Evolutionary conservation across 2,329 filamentous ascomycete species (phyloP).

Genomic region (Colletotrichum limetticola): DNA sequence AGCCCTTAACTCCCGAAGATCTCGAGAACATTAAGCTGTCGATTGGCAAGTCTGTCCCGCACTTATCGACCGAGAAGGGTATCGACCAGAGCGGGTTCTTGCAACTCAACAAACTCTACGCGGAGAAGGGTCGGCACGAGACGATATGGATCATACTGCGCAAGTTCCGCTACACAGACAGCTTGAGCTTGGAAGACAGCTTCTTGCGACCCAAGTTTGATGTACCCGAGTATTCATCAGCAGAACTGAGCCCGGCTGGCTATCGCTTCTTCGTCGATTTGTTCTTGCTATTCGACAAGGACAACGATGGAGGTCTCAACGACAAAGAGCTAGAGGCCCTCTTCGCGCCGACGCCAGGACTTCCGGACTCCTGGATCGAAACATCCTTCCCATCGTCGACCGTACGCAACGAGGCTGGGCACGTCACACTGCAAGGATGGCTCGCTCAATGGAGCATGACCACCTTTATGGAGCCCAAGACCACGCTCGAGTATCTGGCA

Average conservation of each 20-base stretch:
- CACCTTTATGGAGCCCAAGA: conserved; percentile 94
- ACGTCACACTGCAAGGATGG: conserved; percentile 97
- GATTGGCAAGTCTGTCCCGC: conserved; percentile 75
- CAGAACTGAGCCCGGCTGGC: conserved; percentile 91
- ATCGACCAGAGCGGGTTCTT: conserved; percentile 88
- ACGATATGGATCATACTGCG: conserved; percentile 98
- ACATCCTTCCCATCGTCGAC: conserved; percentile 92
- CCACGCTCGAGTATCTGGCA: conserved; percentile 93
- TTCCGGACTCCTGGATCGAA: conserved; percentile 88
- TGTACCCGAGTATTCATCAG: conserved; percentile 90
- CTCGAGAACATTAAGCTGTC: conserved; percentile 91
- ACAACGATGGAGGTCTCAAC: conserved; percentile 95
- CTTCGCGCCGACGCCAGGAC: conserved; percentile 91
- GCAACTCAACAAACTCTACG: conserved; percentile 93
- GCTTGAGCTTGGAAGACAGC: conserved; percentile 87
- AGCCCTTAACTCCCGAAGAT: conserved; percentile 82
- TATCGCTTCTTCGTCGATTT: conserved; percentile 98
- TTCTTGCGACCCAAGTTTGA: conserved; percentile 96
- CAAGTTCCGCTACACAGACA: conserved; percentile 96
- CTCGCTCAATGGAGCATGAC: conserved; percentile 99
- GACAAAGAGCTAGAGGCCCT: conserved; percentile 85
- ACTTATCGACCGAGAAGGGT: conserved; percentile 72
- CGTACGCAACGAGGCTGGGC: conserved; percentile 92
- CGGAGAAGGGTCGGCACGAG: conserved; percentile 96
- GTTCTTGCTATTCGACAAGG: conserved; percentile 94